Evolutionary conservation across 305 asterid species (phyloP), one percentile per base, ranked within the genome.

Genomic region (Ruellia speciosa): DNA sequence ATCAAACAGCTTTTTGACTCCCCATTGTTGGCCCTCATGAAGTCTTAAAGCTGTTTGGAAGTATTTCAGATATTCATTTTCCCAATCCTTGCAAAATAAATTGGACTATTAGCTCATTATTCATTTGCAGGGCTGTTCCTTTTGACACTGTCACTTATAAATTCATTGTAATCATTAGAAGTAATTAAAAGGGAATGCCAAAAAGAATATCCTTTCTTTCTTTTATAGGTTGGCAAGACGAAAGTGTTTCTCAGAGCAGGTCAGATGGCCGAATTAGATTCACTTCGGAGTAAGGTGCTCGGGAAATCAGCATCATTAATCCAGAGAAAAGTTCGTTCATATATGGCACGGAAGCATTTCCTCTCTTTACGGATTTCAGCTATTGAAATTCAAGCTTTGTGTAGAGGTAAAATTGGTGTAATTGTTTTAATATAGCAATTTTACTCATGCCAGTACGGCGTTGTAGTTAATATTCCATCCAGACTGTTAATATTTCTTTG

Each of bases 201-300:
- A n/a, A n/a, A n/a, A n/a, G n/a, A n/a, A n/a, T n/a, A 37, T 37
- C 41, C 12, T 37, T 41, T 68, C 33, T 65, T 46, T 39, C 43
- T 65, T 66, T 73, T 75, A 51, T 86, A 90, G 97, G 78, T 90
- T 66, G 97, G 97, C 49, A 83, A 80, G 72, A 87, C 95, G 49
- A 87, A 90, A 79, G 88, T 90, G 69, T 90, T 87, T 74, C 86
- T 90, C 34, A 85, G 97, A 79, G 95, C 90, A 62, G 97, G 97
- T 62, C 96, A 90, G 79, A 85, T 90, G 95, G 94, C 95, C 31
- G 95, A 85, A 73, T 65, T 90, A 62, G 97, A 87, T 75, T 68
- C 85, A 61, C 58, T 61, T 34, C 78, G 94, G 13, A 79, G 55
- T 70, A 81, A 72, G 77, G 82, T 90, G 73, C 95, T 85, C 56